Evolutionary conservation across 2,329 filamentous ascomycete genomes (phyloP), one percentile per base, ranked within the genome.

Genomic region (Monilinia polystroma): DNA sequence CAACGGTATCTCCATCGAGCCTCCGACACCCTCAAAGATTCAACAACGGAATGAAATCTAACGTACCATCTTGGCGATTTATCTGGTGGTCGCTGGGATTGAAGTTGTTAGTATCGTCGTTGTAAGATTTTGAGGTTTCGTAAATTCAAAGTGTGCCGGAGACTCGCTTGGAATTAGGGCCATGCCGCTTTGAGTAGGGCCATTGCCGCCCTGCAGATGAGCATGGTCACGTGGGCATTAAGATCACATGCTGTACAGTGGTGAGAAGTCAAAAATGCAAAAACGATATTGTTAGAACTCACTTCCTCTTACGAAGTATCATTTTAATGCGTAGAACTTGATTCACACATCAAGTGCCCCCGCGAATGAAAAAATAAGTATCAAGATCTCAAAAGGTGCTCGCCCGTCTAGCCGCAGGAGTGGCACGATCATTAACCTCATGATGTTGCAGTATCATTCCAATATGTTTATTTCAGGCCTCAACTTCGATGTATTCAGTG

Each of bases 11-110:
- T 26, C n/a, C 45, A 51, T 35, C 45, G 29, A 51, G 38, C 2
- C 47, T 8, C 20, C 10, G 26, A 18, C n/a, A 16, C n/a, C 32
- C 5, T 4, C 23, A 43, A 43, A 32, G 38, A 63, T 55, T 62
- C 41, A 58, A 55, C 23, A 45, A 47, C 23, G 29, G 35, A 43
- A 58, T 32, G n/a, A 64, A 51, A 67, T 67, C 47, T 59, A 60
- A 72, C 71, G 26, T 71, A 72, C 70, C 71, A 72, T 72, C 66
- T 72, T 72, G 70, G 68, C 69, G 62, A 69, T 70, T 69, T 71
- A 69, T 62, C 65, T 63, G 64, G 66, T 72, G 67, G 69, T 72
- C 70, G 69, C 66, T 67, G 64, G 45, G 60, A 62, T 68, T 56
- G 66, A 53, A 66, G 67, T 68, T 66, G 66, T 67, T 66, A 53